Evolutionary conservation across 2,329 filamentous ascomycete species (phyloP), one percentile per base, ranked within the genome.

Genomic region (Penicillium sp.): DNA sequence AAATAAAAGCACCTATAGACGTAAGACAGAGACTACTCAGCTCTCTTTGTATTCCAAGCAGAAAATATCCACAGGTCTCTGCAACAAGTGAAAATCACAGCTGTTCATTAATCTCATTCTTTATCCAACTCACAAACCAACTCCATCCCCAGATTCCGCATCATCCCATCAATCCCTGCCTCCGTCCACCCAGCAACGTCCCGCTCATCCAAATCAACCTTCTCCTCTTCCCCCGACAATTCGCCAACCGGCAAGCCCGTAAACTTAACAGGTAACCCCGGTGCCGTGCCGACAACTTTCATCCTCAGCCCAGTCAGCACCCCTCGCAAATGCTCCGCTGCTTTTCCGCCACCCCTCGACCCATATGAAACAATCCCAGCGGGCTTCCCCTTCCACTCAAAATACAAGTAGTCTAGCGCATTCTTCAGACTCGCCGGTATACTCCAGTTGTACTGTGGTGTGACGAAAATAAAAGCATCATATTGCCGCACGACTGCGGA

Each of bases 381-480:
- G 0, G 82, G 79, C 66, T 85, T 85, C 8, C 77, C 80, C 22
- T 68, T 76, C 80, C 82, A 85, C 63, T 85, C 83, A 60, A 85
- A 71, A 60, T 76, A 79, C 1, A 87, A 74, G 62, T 83, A 86
- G 65, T 87, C 84, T 51, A 87, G 77, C 5, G 84, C 83, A 63
- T 86, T 87, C 73, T 87, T 87, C 45, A 82, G 69, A 6, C 72
- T 76, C 0, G 78, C 82, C 0, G 83, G 73, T 5, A 84, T 69
- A 22, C 81, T 77, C 65, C 72, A 80, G 71, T 87, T 86, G 64
- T 86, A 86, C 39, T 75, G 74, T 2, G 75, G 74, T 2, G 70
- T 70, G 5, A 77, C 62, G 50, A 79, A 77, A 48, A 79, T 71
- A 45, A 75, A 78, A 0, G 62, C 75, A 11, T 68, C 63, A 53